Conservation (phyloP, 225 moss, liverwort and hornwort genomes). For the Climacium dendroides region DNA sequence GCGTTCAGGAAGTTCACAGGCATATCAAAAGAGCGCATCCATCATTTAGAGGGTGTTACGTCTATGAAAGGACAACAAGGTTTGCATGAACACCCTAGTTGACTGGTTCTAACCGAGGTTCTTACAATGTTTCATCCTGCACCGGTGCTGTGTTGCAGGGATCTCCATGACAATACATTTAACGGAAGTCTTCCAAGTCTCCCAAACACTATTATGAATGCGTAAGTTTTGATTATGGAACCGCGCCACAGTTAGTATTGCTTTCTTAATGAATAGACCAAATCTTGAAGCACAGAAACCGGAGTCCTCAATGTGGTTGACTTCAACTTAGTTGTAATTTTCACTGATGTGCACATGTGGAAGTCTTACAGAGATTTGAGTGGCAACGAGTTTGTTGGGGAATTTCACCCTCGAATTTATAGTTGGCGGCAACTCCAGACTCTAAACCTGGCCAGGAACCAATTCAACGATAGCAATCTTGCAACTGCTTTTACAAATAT, state of each 20-base stretch:
- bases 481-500: not conserved
- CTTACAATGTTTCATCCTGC: not conserved
- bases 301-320: not conserved
- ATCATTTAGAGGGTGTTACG: not conserved
- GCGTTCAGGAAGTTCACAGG: not conserved
- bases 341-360: not conserved
- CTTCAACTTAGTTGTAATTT: not conserved
- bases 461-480: not conserved
- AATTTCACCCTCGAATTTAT: not conserved
- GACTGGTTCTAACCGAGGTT: not conserved
- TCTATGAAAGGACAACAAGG: too few relatives aligned
- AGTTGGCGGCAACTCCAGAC: not conserved
- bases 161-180: constrained; percentile 7
- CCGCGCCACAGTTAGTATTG: not conserved
- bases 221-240: not conserved
- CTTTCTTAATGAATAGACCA: not conserved
- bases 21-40: not conserved
- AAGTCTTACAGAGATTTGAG: not conserved
- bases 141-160: not conserved
- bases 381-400: not conserved
- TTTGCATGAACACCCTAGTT: not conserved
- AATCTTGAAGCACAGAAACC: not conserved
- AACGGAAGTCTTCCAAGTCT: not conserved
- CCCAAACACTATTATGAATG: not conserved
- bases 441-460: not conserved